These are phyloP conservation scores for Chrysosporium keratinophilum DNA, from an alignment of 2,329 filamentous ascomycete species.

Conservation along the genomic window DNA sequence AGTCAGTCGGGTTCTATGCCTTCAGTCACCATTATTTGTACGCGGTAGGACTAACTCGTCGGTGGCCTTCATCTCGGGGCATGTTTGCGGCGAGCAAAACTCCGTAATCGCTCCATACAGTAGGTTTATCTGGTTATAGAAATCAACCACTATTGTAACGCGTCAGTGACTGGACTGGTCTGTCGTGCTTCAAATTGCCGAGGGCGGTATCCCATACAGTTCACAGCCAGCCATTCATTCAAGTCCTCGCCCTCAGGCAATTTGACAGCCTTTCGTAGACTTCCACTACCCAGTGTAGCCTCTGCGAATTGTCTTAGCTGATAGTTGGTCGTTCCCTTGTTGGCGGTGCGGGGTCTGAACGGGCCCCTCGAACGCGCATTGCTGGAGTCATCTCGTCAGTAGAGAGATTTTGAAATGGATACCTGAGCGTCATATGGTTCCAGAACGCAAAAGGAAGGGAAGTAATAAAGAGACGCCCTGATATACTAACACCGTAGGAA, in stretches of 20 bases:
- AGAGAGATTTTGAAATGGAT: background rate
- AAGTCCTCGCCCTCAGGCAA: constrained; percentile 93
- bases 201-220: constrained; percentile 51
- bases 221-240: constrained; percentile 97
- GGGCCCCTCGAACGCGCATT: constrained; percentile 82
- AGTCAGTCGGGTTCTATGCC: background rate
- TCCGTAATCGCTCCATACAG: constrained; percentile 98
- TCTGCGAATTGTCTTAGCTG: constrained; percentile 97
- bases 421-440: background rate
- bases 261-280: constrained; percentile 90
- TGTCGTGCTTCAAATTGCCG: background rate
- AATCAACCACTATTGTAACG: constrained; percentile 70
- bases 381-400: constrained; percentile 35
- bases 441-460: background rate
- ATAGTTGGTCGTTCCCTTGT: constrained; percentile 81
- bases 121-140: constrained; percentile 99
- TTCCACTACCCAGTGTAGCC: constrained; percentile 88
- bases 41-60: constrained; percentile 59
- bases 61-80: constrained; percentile 99
- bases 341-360: constrained; percentile 75
- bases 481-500: constrained; percentile 9
- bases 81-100: constrained; percentile 94
- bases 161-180: background rate
- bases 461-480: background rate
- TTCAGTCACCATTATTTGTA: background rate